These are phyloP conservation scores for Monosporascus sp. DNA, from an alignment of 2,329 filamentous ascomycete species.

Conservation along the genomic window DNA sequence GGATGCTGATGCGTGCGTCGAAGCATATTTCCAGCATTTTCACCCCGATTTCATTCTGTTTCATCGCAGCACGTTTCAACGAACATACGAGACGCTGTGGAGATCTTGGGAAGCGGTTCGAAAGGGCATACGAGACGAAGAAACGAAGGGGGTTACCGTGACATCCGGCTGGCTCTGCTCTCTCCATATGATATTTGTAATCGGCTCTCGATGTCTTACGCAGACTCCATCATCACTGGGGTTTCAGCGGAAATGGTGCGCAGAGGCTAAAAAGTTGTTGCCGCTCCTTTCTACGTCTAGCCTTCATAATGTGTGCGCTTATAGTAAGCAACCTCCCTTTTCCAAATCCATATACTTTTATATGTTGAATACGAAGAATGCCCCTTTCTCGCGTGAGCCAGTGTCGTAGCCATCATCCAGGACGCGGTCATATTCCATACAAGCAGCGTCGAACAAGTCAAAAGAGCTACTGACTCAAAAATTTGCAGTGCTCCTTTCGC, in stretches of 20 bases:
- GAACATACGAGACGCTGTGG: constrained; percentile 33
- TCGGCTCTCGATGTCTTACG: constrained; percentile 34
- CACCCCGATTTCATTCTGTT: constrained; percentile 35
- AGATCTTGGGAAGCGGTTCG: constrained; percentile 12
- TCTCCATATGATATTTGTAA: constrained; percentile 35
- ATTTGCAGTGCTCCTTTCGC: constrained; percentile 28
- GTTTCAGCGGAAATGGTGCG: constrained; percentile 29
- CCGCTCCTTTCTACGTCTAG: constrained; percentile 32
- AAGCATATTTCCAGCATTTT: constrained; percentile 34
- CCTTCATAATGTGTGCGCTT: constrained; percentile 36
- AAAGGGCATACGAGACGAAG: constrained; percentile 3
- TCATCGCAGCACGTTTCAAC: constrained; percentile 34
- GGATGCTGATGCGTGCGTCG: constrained; percentile 31
- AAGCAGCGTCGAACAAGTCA: too few species aligned
- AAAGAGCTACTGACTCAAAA: too few species aligned
- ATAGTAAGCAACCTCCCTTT: constrained; percentile 11
- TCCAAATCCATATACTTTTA: too few species aligned
- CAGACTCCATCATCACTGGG: constrained; percentile 24
- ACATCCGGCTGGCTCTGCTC: constrained; percentile 37
- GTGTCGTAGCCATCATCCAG: too few species aligned
- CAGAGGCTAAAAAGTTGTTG: constrained; percentile 29
- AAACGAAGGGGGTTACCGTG: constrained; percentile 23
- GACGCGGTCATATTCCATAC: too few species aligned
- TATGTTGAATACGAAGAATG: too few species aligned
- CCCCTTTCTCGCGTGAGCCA: too few species aligned